Base-by-base conservation (phyloP, 208 protist species). In the Leishmania mexicana region DNA sequence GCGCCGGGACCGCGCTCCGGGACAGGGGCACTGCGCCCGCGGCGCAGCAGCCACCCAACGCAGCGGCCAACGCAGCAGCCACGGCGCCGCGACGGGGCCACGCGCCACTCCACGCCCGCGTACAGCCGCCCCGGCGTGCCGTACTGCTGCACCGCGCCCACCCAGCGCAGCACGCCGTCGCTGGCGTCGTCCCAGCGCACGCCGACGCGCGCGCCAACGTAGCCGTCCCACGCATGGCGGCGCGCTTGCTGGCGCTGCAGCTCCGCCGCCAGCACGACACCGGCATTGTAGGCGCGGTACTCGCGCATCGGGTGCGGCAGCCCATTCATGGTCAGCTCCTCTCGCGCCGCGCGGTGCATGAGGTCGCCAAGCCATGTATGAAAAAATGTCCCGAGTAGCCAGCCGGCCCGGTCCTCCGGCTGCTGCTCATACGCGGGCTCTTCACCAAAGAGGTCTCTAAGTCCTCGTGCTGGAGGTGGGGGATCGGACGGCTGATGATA, bases 91-190 rank as follows among this genome's bases (percentile, higher is more conserved):
- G 80, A 31, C 60, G 84, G 79, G 38, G 83, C 72, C 62, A 81
- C 58, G 42, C 65, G 60, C 91, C 91, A 94, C 83, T 90, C 88
- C 57, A 94, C 84, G 19, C 89, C 91, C 6, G 89, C 91, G 79
- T 85, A 92, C 65, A 91, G 80, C 79, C 87, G 75, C 49, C 75
- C 42, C 19, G 78, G 82, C 21, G 67, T 81, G 40, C 82, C 82
- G 77, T 83, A 83, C 81, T 89, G 83, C 85, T 90, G 89, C 72
- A 82, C 83, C n/a, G 72, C 62, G 5, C 91, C 91, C 24, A 94
- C 81, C 86, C 87, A 94, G 38, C 86, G 85, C 79, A 94, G 85
- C 76, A 84, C 82, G 57, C 87, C 76, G 65, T 75, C 71, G 76
- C 68, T 80, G 62, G 75, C 81, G 10, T 70, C 54, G 74, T 86